Conservation (phyloP, 2,329 filamentous ascomycete genomes). For the Penicillium freii region DNA sequence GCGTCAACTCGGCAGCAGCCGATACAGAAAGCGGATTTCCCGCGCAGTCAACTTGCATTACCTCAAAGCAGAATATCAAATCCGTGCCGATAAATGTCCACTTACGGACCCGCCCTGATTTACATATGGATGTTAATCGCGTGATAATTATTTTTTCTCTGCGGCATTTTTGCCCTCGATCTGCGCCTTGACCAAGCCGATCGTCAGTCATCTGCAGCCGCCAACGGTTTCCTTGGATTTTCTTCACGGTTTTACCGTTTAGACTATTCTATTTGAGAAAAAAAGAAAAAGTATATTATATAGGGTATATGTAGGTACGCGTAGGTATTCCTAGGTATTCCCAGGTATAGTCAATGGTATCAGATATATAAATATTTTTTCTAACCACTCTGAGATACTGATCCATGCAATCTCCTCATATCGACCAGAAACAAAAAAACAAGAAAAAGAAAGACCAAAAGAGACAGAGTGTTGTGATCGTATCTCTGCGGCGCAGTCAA, state of each 20-base stretch:
- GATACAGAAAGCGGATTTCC: constrained; percentile 2
- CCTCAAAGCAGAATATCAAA: background rate
- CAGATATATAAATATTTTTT: background rate
- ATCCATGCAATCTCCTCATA: background rate
- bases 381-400: background rate
- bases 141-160: constrained; percentile 5
- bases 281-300: background rate
- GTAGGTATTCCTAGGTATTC: background rate
- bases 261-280: background rate
- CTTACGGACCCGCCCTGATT: background rate
- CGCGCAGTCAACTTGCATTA: constrained; percentile 8
- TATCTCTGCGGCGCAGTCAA: constrained; percentile 14
- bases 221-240: constrained; percentile 18
- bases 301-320: background rate
- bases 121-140: background rate
- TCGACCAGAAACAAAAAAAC: background rate
- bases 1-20: constrained; percentile 7
- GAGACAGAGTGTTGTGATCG: background rate
- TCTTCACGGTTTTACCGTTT: constrained; percentile 12
- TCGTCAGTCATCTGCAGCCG: constrained; percentile 20
- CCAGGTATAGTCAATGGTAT: background rate
- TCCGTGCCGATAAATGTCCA: background rate
- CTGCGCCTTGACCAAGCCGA: constrained; percentile 10
- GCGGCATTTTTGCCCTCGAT: constrained; percentile 11
- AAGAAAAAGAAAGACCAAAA: background rate